A percentile compares a stretch with the other conserved stretches of the same genome.
These are phyloP conservation scores for Vigna angularis DNA, from an alignment of 306 rosid species.

Conservation along the genomic window DNA sequence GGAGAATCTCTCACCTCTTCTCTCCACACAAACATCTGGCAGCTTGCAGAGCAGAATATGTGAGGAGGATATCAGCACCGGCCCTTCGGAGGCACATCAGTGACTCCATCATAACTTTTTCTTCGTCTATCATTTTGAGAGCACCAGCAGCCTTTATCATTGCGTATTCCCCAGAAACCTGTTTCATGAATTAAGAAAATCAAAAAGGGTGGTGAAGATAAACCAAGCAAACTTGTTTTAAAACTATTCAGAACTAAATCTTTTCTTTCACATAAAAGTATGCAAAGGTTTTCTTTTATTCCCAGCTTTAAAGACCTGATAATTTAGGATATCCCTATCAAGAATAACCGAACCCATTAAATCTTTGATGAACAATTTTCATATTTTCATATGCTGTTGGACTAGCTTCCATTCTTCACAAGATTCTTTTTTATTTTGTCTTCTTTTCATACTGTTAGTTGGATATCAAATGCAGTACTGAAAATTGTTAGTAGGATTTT, in stretches of 20 bases:
- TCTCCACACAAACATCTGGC: conserved; percentile 85
- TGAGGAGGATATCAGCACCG: conserved; percentile 90
- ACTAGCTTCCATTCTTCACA: not conserved
- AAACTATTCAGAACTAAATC: conserved; percentile 25
- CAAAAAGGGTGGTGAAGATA: not conserved
- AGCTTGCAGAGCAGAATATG: conserved; percentile 94
- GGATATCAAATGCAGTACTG: too few species aligned
- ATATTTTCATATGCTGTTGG: not conserved
- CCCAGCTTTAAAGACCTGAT: conserved; percentile 7
- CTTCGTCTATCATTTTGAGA: conserved; percentile 91
- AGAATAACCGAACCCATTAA: conserved; percentile 11
- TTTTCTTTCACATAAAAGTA: conserved; percentile 9
- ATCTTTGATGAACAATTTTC: conserved; percentile 18
- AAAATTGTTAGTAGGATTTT: too few species aligned
- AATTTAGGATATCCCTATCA: conserved; percentile 12
- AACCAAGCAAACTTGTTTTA: not conserved
- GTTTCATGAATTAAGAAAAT: conserved; percentile 9
- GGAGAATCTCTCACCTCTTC: conserved; percentile 60
- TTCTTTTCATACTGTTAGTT: not conserved
- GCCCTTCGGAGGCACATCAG: conserved; percentile 91
- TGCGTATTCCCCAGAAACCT: conserved; percentile 99
- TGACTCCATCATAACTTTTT: conserved; percentile 94
- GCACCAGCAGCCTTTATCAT: conserved; percentile 94
- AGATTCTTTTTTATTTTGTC: not conserved
- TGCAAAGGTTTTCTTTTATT: conserved; percentile 18